A percentile compares a stretch with the other conserved stretches of the same genome.
These are phyloP conservation scores for Plectosphaerella plurivora DNA, from an alignment of 2,329 filamentous ascomycete species.

Conservation along the genomic window DNA sequence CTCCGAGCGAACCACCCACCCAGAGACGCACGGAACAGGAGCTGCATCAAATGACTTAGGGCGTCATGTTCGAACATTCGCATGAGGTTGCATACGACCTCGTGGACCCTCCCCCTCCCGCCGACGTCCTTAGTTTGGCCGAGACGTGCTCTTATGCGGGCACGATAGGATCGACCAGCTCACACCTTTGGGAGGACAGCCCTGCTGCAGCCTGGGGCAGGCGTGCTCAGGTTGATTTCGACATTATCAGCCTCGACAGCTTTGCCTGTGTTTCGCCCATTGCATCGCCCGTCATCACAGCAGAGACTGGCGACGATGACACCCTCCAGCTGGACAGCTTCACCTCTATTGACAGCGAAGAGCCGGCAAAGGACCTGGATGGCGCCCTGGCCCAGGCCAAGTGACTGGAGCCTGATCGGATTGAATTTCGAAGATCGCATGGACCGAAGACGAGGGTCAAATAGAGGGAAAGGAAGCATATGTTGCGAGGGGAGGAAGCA, in stretches of 20 bases:
- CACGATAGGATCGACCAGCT: not conserved
- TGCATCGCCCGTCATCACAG: too few relatives aligned
- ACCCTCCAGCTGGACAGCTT: too few relatives aligned
- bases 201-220: not conserved
- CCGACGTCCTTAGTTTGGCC: not conserved
- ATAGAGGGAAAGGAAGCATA: too few relatives aligned
- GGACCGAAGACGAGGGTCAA: too few relatives aligned
- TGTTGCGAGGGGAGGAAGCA: too few relatives aligned
- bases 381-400: too few relatives aligned
- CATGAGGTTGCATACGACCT: conserved; percentile 25
- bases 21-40: conserved; percentile 31
- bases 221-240: not conserved
- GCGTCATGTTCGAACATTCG: conserved; percentile 29
- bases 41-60: conserved; percentile 42
- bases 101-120: conserved; percentile 10
- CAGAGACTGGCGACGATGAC: too few relatives aligned
- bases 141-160: not conserved
- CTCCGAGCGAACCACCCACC: conserved; percentile 11
- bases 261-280: too few relatives aligned
- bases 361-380: too few relatives aligned
- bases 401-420: too few relatives aligned
- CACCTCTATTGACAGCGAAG: too few relatives aligned
- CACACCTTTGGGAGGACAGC: not conserved
- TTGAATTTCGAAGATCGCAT: too few relatives aligned
- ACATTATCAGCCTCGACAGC: not conserved